A percentile compares a stretch with the other conserved stretches of the same genome.
Conservation (phyloP, 2,329 filamentous ascomycete species). For the Ilyonectria destructans region DNA sequence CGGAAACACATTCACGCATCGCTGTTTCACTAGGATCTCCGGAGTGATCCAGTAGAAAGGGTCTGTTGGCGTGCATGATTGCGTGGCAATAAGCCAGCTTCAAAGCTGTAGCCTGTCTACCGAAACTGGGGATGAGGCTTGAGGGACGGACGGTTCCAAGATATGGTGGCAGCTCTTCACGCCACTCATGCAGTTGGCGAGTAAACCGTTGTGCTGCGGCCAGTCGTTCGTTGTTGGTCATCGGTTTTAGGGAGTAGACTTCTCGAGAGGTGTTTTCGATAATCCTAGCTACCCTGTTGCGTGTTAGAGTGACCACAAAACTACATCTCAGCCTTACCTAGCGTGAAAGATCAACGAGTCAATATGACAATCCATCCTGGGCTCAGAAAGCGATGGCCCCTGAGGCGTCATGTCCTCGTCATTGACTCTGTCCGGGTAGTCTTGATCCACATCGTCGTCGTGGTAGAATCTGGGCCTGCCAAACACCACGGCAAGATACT, state of each 20-base stretch:
- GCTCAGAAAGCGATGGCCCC: slow-evolving; percentile 52
- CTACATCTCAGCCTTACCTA: slow-evolving; percentile 41
- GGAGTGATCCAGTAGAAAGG: slow-evolving; percentile 57
- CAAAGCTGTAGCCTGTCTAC: slow-evolving; percentile 65
- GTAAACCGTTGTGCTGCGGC: slow-evolving; percentile 56
- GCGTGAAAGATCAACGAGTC: slow-evolving; percentile 63
- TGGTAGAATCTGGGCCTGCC: slow-evolving; percentile 73
- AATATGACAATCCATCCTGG: slow-evolving; percentile 62
- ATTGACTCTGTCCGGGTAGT: slow-evolving; percentile 68
- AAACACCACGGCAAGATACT: slow-evolving; percentile 75
- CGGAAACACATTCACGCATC: slow-evolving; percentile 50
- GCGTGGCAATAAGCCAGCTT: slow-evolving; percentile 69
- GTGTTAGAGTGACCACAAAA: background rate
- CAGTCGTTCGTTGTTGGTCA: slow-evolving; percentile 54
- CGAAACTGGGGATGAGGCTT: slow-evolving; percentile 61
- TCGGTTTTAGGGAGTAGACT: slow-evolving; percentile 56
- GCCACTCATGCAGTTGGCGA: slow-evolving; percentile 57
- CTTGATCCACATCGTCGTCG: slow-evolving; percentile 75
- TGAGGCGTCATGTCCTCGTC: slow-evolving; percentile 69
- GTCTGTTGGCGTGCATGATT: slow-evolving; percentile 68
- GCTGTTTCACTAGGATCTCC: slow-evolving; percentile 48
- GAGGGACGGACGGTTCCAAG: slow-evolving; percentile 60
- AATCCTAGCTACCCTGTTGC: slow-evolving; percentile 53
- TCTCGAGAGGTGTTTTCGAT: slow-evolving; percentile 56
- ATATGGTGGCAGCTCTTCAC: slow-evolving; percentile 57